A percentile compares a stretch with the other conserved stretches of the same genome.
These are phyloP conservation scores for Fusarium sp. DNA, from an alignment of 2,329 filamentous ascomycete genomes.

Conservation along the genomic window DNA sequence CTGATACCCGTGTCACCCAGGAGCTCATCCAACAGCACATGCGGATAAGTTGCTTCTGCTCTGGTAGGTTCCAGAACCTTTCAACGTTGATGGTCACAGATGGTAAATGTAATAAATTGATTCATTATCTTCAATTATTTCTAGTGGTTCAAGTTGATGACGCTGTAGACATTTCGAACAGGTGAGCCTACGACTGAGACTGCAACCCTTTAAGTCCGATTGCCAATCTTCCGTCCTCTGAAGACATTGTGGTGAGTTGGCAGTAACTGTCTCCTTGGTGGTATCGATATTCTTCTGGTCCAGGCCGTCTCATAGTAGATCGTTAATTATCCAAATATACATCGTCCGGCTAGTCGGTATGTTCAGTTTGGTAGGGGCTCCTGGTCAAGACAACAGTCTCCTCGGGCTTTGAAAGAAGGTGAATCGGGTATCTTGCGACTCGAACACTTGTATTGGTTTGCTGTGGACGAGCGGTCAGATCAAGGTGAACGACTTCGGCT, in stretches of 20 bases:
- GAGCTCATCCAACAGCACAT: not conserved
- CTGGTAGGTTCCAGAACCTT: not conserved
- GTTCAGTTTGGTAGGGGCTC: not conserved
- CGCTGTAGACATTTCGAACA: not conserved
- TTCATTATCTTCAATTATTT: not conserved
- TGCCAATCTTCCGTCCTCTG: not conserved
- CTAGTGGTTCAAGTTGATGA: not conserved
- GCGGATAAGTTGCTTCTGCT: not conserved
- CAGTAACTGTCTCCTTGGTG: not conserved
- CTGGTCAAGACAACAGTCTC: not conserved
- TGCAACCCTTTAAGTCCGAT: not conserved
- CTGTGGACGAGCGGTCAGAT: not conserved
- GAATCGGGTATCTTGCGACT: not conserved
- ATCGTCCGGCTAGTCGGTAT: not conserved
- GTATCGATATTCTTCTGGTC: not conserved
- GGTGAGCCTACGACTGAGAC: not conserved
- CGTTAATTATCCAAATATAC: not conserved
- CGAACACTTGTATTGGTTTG: not conserved
- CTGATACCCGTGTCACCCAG: not conserved
- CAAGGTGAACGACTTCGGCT: constrained; percentile 45
- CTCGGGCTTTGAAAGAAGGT: not conserved
- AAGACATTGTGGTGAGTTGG: not conserved
- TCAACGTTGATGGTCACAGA: too few relatives aligned
- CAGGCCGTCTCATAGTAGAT: not conserved
- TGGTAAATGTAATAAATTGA: not conserved